Base-by-base conservation (phyloP, 2,329 filamentous ascomycete species). In the Capronia coronata region DNA sequence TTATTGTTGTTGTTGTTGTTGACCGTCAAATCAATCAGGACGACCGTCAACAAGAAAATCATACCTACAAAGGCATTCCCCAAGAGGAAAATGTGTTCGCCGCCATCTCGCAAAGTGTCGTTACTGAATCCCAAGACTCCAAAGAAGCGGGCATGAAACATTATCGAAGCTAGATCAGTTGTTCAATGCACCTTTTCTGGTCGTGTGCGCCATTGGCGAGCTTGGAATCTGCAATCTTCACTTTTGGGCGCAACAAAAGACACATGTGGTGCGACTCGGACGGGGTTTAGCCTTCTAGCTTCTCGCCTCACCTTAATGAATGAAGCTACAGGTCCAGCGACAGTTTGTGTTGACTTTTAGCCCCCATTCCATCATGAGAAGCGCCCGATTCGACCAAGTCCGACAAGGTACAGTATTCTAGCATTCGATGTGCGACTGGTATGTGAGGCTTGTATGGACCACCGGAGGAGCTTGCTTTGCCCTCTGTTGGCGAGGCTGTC, bases 301-400 rank as follows among this genome's bases (percentile, higher is more conserved):
- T 8, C 10, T 54, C 51, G 51, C 51, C 51, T 54, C 51, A 51
- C 39, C 38, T 43, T 54, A n/a, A 43, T n/a, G n/a, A 22, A 51
- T 35, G 25, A 39, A 39, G 34, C 30, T 51, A 48, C 46, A 43
- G 25, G 7, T 19, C 37, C 37, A 37, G 34, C 25, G 10, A 5
- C 25, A 27, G 25, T 10, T 6, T 42, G 30, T 43, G 32, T 18
- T 25, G 34, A 47, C 21, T 18, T 46, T 46, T 37, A 4, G 18
- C 11, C 34, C 43, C 43, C 32, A 46, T n/a, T n/a, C n/a, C n/a
- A n/a, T n/a, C n/a, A 37, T 37, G 34, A 18, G 5, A 37, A 9
- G 6, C 6, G 6, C 13, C 18, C 18, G 34, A 16, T 37, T 16
- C 14, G 13, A 6, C 34, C 34, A 37, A n/a, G n/a, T n/a, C n/a